phyloP scores from a whole-genome alignment of 495 filamentous ascomycete species.

The Daldinia vernicosa region DNA sequence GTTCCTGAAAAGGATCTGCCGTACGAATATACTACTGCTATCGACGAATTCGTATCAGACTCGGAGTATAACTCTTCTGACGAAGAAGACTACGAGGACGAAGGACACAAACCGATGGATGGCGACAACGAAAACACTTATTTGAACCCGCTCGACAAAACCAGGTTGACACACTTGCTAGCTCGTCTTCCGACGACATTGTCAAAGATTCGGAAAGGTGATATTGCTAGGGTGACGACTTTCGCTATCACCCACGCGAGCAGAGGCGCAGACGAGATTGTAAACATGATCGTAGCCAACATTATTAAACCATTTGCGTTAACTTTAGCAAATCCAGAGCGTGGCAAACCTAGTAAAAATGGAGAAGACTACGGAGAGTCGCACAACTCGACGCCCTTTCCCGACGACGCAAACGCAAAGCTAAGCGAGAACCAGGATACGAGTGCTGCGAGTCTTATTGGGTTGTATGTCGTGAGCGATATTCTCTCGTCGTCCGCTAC shows the following conservation, averaged over 20 bases:
- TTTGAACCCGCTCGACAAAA: slow-evolving; percentile 84
- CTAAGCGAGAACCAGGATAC: slow-evolving; percentile 62
- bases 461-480: slow-evolving; percentile 86
- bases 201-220: slow-evolving; percentile 79
- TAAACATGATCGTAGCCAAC: slow-evolving; percentile 85
- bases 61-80: slow-evolving; percentile 88
- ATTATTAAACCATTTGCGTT: slow-evolving; percentile 78
- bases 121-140: slow-evolving; percentile 72
- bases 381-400: slow-evolving; percentile 47
- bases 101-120: slow-evolving; percentile 67
- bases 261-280: slow-evolving; percentile 83
- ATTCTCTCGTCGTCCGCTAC: slow-evolving; percentile 86
- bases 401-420: slow-evolving; percentile 48
- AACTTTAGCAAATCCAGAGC: slow-evolving; percentile 59
- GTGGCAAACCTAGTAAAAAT: slow-evolving; percentile 52
- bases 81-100: slow-evolving; percentile 84
- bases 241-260: slow-evolving; percentile 90
- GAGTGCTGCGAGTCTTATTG: slow-evolving; percentile 79
- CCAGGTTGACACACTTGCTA: slow-evolving; percentile 81
- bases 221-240: slow-evolving; percentile 84
- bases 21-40: slow-evolving; percentile 76
- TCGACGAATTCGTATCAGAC: slow-evolving; percentile 82
- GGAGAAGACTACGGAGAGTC: slow-evolving; percentile 52
- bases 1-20: slow-evolving; percentile 70
- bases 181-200: slow-evolving; percentile 81